Conservation (phyloP, 1,284 basidiomycete genomes). For the Cryptococcus neoformans region DNA sequence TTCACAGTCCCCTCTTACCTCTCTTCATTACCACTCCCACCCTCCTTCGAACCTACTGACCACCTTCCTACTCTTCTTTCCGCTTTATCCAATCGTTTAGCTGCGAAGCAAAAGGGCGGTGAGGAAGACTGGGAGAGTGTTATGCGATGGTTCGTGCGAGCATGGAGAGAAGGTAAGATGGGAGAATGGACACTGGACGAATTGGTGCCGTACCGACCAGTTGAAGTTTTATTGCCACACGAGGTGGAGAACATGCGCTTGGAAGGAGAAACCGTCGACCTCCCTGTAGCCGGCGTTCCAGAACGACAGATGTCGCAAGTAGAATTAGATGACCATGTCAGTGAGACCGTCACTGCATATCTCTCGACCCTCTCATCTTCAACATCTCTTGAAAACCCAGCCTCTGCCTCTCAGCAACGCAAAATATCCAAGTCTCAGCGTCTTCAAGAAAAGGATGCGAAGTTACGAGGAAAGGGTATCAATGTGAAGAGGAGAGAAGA, state of each 20-base stretch:
- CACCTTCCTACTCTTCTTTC: constrained; percentile 65
- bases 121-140: constrained; percentile 66
- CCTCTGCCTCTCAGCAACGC: constrained; percentile 13
- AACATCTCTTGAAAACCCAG: neutral
- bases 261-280: neutral
- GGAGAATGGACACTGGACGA: constrained; percentile 54
- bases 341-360: constrained; percentile 12
- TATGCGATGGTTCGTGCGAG: constrained; percentile 72
- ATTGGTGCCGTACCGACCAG: constrained; percentile 24
- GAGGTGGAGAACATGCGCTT: neutral
- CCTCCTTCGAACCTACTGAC: constrained; percentile 56
- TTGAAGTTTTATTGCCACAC: no score
- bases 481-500: constrained; percentile 7
- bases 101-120: constrained; percentile 76
- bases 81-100: constrained; percentile 66
- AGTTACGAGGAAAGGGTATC: constrained; percentile 14
- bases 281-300: neutral
- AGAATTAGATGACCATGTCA: constrained; percentile 17
- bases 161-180: constrained; percentile 72
- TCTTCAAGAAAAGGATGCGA: constrained; percentile 14
- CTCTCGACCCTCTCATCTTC: constrained; percentile 5
- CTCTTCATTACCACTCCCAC: constrained; percentile 54
- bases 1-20: constrained; percentile 55
- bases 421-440: constrained; percentile 13
- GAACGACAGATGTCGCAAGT: neutral